Conservation (phyloP, 1,139 yeast species). For the Citeromyces hawaiiensis region DNA sequence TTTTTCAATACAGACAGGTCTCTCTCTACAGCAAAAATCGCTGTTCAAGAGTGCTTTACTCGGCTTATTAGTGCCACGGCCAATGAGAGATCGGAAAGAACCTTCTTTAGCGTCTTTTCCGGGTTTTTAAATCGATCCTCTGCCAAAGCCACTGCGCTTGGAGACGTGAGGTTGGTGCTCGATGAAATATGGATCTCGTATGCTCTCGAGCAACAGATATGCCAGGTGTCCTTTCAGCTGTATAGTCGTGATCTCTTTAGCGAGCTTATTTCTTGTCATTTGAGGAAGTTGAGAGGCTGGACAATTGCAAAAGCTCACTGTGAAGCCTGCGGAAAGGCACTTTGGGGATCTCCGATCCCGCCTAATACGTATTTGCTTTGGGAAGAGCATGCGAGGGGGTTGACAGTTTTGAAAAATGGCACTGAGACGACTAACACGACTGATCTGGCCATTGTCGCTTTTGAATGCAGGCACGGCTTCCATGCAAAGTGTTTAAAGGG, state of each 20-base stretch:
- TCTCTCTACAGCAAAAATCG: conserved; percentile 20
- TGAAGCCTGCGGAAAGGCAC: conserved; percentile 53
- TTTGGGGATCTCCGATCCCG: conserved; percentile 49
- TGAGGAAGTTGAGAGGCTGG: conserved; percentile 44
- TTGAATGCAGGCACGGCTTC: conserved; percentile 53
- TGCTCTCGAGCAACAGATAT: conserved; percentile 46
- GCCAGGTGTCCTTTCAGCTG: conserved; percentile 36
- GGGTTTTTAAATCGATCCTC: conserved; percentile 28
- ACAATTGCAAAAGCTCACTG: conserved; percentile 39
- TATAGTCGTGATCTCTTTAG: conserved; percentile 39
- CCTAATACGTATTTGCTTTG: conserved; percentile 27
- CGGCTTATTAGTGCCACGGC: conserved; percentile 22
- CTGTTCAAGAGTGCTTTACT: conserved; percentile 39
- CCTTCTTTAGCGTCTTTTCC: conserved; percentile 37
- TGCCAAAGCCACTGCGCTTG: conserved; percentile 27
- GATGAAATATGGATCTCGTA: conserved; percentile 54
- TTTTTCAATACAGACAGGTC: background rate
- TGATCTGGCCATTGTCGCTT: conserved; percentile 24
- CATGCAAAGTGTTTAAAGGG: conserved; percentile 46
- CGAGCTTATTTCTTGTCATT: conserved; percentile 25
- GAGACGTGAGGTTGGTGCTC: conserved; percentile 48
- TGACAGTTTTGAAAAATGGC: conserved; percentile 1
- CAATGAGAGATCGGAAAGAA: conserved; percentile 12
- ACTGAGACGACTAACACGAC: conserved; percentile 4
- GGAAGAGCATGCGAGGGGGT: conserved; percentile 21